Evolutionary conservation across 2,329 filamentous ascomycete species (phyloP).

Genomic region (Aureobasidium sp.): DNA sequence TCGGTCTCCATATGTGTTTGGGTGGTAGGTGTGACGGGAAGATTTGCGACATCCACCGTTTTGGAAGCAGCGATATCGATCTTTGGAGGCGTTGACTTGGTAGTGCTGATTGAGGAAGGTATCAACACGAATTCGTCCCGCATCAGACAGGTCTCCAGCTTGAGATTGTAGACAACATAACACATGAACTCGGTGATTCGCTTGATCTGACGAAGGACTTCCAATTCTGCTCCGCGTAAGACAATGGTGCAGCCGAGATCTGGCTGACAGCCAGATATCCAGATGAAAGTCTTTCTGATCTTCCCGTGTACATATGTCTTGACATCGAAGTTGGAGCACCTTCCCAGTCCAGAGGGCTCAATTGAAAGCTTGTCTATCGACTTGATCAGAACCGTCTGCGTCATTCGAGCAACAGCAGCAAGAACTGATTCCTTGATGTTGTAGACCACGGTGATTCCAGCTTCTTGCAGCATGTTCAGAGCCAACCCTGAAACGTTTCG

Average conservation of each 20-base stretch:
- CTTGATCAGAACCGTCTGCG: slow-evolving; percentile 91
- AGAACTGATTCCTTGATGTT: slow-evolving; percentile 98
- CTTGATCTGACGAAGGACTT: slow-evolving; percentile 82
- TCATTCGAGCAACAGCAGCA: slow-evolving; percentile 93
- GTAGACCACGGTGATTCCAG: slow-evolving; percentile 92
- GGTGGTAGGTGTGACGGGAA: not conserved
- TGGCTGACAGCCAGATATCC: slow-evolving; percentile 88
- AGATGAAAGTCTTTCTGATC: slow-evolving; percentile 95
- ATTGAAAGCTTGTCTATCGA: slow-evolving; percentile 94
- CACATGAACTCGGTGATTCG: slow-evolving; percentile 98
- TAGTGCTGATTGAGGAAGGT: slow-evolving; percentile 53
- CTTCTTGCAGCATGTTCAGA: slow-evolving; percentile 86
- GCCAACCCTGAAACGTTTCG: slow-evolving; percentile 94
- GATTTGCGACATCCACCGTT: not conserved
- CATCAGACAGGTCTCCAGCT: slow-evolving; percentile 94
- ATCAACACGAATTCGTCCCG: slow-evolving; percentile 92
- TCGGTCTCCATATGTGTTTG: not conserved
- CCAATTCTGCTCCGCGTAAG: slow-evolving; percentile 80
- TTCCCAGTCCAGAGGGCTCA: slow-evolving; percentile 77
- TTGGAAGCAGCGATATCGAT: not conserved
- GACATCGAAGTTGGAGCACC: slow-evolving; percentile 90
- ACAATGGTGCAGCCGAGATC: slow-evolving; percentile 96
- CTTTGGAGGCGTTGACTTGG: slow-evolving; percentile 9
- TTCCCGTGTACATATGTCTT: slow-evolving; percentile 93
- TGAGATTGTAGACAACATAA: slow-evolving; percentile 98